phyloP scores from a whole-genome alignment of 495 filamentous ascomycete species.

The Penicillium maclennaniae region DNA sequence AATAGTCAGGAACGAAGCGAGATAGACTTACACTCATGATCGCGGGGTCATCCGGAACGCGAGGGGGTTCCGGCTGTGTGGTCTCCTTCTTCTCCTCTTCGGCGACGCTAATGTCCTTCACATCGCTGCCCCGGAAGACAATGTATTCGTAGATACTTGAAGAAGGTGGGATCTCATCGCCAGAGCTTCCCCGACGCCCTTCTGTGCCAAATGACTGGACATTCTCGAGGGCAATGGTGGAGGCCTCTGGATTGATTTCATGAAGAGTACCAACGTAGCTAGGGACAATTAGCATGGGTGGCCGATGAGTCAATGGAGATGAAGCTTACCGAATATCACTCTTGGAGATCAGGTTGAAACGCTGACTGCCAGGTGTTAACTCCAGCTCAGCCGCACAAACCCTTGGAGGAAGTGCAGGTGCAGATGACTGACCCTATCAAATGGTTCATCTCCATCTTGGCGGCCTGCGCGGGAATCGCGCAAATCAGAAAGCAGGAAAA shows the following conservation, averaged over 20 bases:
- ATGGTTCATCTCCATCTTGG: slow-evolving; percentile 53
- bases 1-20: not conserved
- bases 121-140: slow-evolving; percentile 96
- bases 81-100: slow-evolving; percentile 69
- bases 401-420: slow-evolving; percentile 30
- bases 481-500: slow-evolving; percentile 23
- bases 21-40: slow-evolving; percentile 85
- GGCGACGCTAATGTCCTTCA: slow-evolving; percentile 94
- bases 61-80: slow-evolving; percentile 58
- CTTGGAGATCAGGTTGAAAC: slow-evolving; percentile 78
- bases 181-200: slow-evolving; percentile 71
- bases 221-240: slow-evolving; percentile 93
- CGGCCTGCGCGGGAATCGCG: slow-evolving; percentile 33
- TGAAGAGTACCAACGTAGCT: slow-evolving; percentile 95
- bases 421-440: slow-evolving; percentile 48
- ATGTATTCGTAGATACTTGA: slow-evolving; percentile 96
- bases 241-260: slow-evolving; percentile 95
- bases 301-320: not conserved
- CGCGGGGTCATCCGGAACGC: slow-evolving; percentile 90
- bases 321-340: slow-evolving; percentile 83
- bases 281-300: slow-evolving; percentile 21
- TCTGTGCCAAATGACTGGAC: slow-evolving; percentile 92
- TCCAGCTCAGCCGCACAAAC: slow-evolving; percentile 41
- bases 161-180: slow-evolving; percentile 76
- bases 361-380: slow-evolving; percentile 49